These are phyloP conservation scores for Cytospora paraplurivora DNA, from an alignment of 2,329 filamentous ascomycete species.

Conservation along the genomic window DNA sequence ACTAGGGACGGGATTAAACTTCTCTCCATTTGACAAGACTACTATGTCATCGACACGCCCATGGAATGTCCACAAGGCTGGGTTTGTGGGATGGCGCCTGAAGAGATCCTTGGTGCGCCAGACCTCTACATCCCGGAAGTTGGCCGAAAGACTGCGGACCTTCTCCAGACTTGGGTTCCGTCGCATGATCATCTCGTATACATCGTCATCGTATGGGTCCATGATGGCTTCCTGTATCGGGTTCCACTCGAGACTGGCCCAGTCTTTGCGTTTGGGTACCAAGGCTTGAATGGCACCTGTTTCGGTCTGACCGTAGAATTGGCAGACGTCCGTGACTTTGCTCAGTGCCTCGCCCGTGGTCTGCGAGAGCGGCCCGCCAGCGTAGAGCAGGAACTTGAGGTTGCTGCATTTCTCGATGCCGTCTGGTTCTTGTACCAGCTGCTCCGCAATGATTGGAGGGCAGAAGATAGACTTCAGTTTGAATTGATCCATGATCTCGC, in stretches of 20 bases:
- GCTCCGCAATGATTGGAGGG: slow-evolving; percentile 30
- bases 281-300: slow-evolving; percentile 29
- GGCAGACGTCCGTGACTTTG: slow-evolving; percentile 32
- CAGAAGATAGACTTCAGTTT: slow-evolving; percentile 28
- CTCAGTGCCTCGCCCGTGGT: slow-evolving; percentile 29
- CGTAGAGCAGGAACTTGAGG: slow-evolving; percentile 32
- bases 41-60: slow-evolving; percentile 22
- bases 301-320: slow-evolving; percentile 33
- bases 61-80: slow-evolving; percentile 18
- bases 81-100: background rate
- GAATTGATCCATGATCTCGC: slow-evolving; percentile 29
- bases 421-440: slow-evolving; percentile 26
- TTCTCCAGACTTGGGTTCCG: slow-evolving; percentile 26
- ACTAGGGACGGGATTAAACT: slow-evolving; percentile 30
- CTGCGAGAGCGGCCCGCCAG: slow-evolving; percentile 31
- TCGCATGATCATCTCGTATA: slow-evolving; percentile 31
- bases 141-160: slow-evolving; percentile 27
- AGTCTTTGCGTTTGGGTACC: slow-evolving; percentile 30
- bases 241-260: slow-evolving; percentile 32
- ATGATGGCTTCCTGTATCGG: slow-evolving; percentile 30
- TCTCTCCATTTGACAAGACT: slow-evolving; percentile 21
- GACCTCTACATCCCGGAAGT: slow-evolving; percentile 30
- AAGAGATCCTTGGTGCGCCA: slow-evolving; percentile 51
- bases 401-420: slow-evolving; percentile 29
- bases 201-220: slow-evolving; percentile 29